These are phyloP conservation scores for Cyclotella atomus DNA, from an alignment of 108 stramenopile genomes.

Conservation along the genomic window DNA sequence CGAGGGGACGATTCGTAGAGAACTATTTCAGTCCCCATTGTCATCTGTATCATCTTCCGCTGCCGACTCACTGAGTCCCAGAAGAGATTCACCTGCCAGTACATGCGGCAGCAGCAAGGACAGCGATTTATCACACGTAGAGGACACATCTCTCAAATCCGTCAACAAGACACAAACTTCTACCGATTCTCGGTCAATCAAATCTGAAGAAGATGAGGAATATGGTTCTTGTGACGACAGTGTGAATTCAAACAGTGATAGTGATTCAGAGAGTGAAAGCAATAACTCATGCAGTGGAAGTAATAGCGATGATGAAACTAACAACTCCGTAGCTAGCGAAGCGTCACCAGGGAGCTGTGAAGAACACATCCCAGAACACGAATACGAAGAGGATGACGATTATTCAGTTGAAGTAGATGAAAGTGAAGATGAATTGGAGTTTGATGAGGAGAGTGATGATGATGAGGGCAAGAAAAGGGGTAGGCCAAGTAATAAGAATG, in stretches of 20 bases:
- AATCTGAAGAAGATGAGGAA: neutral
- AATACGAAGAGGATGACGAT: constrained; percentile 49
- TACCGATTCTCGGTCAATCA: neutral
- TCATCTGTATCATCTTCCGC: neutral
- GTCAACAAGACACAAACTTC: neutral
- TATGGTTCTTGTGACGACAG: neutral
- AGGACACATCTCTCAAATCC: neutral
- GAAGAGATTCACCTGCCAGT: neutral
- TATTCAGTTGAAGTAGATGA: constrained; percentile 31
- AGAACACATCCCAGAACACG: neutral
- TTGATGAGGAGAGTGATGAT: constrained; percentile 41
- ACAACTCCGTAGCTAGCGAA: neutral
- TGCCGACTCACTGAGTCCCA: no score
- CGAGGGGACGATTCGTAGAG: neutral
- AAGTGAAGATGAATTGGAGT: constrained; percentile 45
- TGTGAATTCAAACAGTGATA: neutral
- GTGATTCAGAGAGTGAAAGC: neutral
- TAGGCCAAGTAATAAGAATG: neutral
- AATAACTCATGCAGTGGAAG: neutral
- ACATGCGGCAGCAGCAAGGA: neutral
- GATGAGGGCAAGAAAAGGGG: neutral
- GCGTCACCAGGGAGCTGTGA: neutral
- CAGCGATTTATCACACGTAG: no score
- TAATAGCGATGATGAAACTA: neutral
- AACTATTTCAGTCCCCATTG: neutral